Percentiles rank a stretch among this genome's conserved stretches.
Evolutionary conservation across 306 rosid species (phyloP).

Genomic region (Cajanus cajan): DNA sequence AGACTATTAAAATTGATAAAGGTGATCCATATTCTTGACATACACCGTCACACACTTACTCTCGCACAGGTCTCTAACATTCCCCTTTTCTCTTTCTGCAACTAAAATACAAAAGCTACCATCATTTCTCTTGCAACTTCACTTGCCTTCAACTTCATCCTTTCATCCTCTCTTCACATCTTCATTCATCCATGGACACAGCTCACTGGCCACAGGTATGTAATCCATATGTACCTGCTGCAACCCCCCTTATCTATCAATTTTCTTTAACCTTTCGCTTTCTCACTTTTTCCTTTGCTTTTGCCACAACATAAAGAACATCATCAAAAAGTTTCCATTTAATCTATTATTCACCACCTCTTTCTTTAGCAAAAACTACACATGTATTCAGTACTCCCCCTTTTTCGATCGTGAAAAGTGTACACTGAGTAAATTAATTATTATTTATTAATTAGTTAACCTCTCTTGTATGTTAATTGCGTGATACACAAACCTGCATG

Average conservation of each 20-base stretch:
- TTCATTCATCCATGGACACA: slow-evolving; percentile 67
- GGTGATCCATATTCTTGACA: background rate
- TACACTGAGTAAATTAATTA: slow-evolving; percentile 10
- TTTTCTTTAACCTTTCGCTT: slow-evolving; percentile 43
- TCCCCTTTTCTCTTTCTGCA: slow-evolving; percentile 34
- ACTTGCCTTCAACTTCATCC: background rate
- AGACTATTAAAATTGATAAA: slow-evolving; percentile 13
- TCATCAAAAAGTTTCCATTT: slow-evolving; percentile 19
- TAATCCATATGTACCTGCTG: background rate
- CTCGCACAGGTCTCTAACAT: slow-evolving; percentile 13
- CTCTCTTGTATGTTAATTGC: slow-evolving; percentile 23
- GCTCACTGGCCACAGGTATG: slow-evolving; percentile 88
- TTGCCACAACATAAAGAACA: slow-evolving; percentile 36
- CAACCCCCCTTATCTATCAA: slow-evolving; percentile 1
- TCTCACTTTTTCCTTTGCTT: slow-evolving; percentile 28
- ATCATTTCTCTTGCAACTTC: slow-evolving; percentile 12
- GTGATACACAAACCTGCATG: background rate
- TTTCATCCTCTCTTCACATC: background rate
- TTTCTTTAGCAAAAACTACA: background rate
- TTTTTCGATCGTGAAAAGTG: background rate
- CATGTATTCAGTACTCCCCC: background rate
- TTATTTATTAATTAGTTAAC: too few species aligned
- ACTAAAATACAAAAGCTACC: slow-evolving; percentile 16
- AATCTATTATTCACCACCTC: background rate
- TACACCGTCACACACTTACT: slow-evolving; percentile 24